Percentiles rank a stretch among this genome's conserved stretches.
phyloP scores from a whole-genome alignment of 306 rosid species.

The Vachellia pachyceras region DNA sequence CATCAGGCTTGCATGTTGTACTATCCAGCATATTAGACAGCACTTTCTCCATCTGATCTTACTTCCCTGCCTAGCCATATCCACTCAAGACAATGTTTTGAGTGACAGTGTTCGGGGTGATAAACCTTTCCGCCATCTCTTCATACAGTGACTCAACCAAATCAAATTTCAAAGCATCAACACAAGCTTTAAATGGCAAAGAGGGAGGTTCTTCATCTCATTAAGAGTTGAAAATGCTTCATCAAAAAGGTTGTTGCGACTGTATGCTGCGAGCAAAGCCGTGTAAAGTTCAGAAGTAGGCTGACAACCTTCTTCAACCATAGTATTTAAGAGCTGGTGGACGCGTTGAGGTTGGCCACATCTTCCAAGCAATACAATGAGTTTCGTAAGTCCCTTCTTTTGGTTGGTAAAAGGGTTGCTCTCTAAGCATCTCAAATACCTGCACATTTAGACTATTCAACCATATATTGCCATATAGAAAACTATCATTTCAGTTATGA shows the following conservation, averaged over 20 bases:
- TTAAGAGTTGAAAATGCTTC: conserved; percentile 70
- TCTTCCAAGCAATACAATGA: conserved; percentile 84
- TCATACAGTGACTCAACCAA: conserved; percentile 70
- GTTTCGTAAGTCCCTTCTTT: conserved; percentile 96
- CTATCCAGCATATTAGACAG: conserved; percentile 87
- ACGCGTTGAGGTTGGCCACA: conserved; percentile 82
- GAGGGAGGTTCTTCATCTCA: conserved; percentile 83
- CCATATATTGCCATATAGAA: conserved; percentile 16
- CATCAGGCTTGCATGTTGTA: conserved; percentile 81
- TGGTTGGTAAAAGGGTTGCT: conserved; percentile 87
- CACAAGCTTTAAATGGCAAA: conserved; percentile 83
- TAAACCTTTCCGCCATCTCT: conserved; percentile 73
- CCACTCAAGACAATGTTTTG: conserved; percentile 92
- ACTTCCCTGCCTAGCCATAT: conserved; percentile 87
- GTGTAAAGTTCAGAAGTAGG: conserved; percentile 86
- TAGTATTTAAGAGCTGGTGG: conserved; percentile 66
- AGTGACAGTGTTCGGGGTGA: conserved; percentile 83
- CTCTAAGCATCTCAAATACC: conserved; percentile 92
- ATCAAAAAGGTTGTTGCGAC: conserved; percentile 73
- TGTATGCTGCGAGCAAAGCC: conserved; percentile 83
- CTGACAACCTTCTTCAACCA: conserved; percentile 79
- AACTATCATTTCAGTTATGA: conserved; percentile 2
- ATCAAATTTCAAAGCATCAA: conserved; percentile 74
- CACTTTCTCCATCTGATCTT: conserved; percentile 90
- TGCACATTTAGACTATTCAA: conserved; percentile 40